Evolutionary conservation across 768 basidiomycete species (phyloP), one percentile per base, ranked within the genome.

Genomic region (Mycena amicta): DNA sequence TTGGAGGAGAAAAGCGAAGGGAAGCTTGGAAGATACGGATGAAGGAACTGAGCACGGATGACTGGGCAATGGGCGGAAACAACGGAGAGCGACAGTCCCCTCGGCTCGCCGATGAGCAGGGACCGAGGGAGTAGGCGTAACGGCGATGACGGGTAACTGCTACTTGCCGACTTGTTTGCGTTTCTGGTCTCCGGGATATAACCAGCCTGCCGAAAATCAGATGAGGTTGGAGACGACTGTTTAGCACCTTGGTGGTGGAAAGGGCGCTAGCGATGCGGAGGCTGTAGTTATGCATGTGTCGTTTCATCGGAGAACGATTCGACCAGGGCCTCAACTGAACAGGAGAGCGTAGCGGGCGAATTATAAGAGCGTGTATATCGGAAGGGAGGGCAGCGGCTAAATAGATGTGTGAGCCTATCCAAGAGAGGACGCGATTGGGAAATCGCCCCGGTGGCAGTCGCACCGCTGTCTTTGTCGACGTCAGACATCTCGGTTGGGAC

Each of bases 271-370:
- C 49, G 2, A 59, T 60, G 26, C 59, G 62, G 30, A 64, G 56
- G 13, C 52, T 54, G 39, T 64, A 64, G 33, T 64, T 64, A 37
- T 64, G 62, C 53, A 64, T 59, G 30, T 64, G 59, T 23, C 62
- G 52, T 25, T 57, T 46, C 15, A 52, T 60, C 4, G 56, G 59
- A 25, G 62, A 59, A 47, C 58, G 58, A 30, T 57, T 64, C 6
- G 55, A 25, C n/a, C 27, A 22, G 13, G 22, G 52, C 20, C 13
- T 41, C 31, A 52, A 50, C 41, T 30, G 51, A 33, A 30, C 12
- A 27, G 46, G 41, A 27, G 43, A 47, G 29, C 37, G 57, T 41
- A 46, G 45, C 4, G 43, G 52, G 11, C 49, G 52, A 20, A 22
- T 13, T 57, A 63, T 60, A 56, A 18, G 5, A n/a, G 62, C 62